A percentile compares a stretch with the other conserved stretches of the same genome.
Conservation (phyloP, 2,329 filamentous ascomycete species). For the Neocucurbitaria cava region DNA sequence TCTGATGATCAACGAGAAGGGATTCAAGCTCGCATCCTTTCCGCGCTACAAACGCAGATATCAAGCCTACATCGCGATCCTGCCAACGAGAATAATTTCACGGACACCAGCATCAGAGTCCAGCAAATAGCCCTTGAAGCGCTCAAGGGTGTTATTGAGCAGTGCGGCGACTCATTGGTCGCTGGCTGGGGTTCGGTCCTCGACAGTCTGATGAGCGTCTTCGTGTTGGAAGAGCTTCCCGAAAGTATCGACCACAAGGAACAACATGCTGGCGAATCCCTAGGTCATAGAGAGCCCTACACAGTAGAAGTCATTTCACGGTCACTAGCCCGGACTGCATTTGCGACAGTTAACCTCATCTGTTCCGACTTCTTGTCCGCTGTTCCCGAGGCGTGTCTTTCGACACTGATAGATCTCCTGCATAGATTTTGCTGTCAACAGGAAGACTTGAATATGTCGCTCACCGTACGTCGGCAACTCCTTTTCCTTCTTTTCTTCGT, state of each 20-base stretch:
- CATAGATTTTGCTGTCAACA: constrained; percentile 88
- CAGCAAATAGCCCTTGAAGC: constrained; percentile 82
- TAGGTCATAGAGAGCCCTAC: background rate
- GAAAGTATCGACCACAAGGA: background rate
- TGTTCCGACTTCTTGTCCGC: constrained; percentile 91
- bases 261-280: background rate
- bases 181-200: constrained; percentile 88
- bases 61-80: constrained; percentile 60
- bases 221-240: constrained; percentile 48
- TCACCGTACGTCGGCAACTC: constrained; percentile 69
- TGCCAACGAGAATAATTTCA: constrained; percentile 62
- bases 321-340: constrained; percentile 82
- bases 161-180: constrained; percentile 82
- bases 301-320: constrained; percentile 62
- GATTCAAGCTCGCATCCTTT: constrained; percentile 76
- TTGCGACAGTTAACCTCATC: constrained; percentile 87
- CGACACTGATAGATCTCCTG: constrained; percentile 85
- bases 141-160: constrained; percentile 82
- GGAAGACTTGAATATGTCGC: constrained; percentile 91
- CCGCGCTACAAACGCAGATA: constrained; percentile 69
- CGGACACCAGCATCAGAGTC: constrained; percentile 75
- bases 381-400: constrained; percentile 70
- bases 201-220: constrained; percentile 83
- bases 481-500: background rate
- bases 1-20: constrained; percentile 52